Evolutionary conservation across 345 rosid genomes (phyloP).

Genomic region (Moringa oleifera): DNA sequence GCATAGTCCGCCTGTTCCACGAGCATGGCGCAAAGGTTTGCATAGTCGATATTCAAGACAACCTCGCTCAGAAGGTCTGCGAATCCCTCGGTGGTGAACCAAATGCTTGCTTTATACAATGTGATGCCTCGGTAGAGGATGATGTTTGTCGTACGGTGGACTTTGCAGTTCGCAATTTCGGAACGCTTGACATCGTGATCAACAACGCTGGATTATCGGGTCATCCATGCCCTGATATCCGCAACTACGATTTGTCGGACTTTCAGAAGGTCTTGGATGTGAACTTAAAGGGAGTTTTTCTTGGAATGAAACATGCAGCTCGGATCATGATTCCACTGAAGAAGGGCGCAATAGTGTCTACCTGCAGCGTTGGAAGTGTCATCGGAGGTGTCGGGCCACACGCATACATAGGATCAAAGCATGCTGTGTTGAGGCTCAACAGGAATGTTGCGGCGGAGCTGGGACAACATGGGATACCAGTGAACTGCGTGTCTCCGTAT

Average conservation of each 20-base stretch:
- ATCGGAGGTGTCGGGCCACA: constrained; percentile 73
- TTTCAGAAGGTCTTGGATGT: constrained; percentile 58
- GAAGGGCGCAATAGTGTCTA: constrained; percentile 65
- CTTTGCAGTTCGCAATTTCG: constrained; percentile 41
- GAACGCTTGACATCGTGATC: constrained; percentile 69
- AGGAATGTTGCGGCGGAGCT: constrained; percentile 66
- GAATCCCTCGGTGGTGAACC: constrained; percentile 79
- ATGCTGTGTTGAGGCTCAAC: constrained; percentile 48
- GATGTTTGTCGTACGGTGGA: constrained; percentile 63
- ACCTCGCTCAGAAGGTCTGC: constrained; percentile 49
- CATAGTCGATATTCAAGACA: constrained; percentile 62
- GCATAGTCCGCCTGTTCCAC: constrained; percentile 61
- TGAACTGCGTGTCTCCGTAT: constrained; percentile 79
- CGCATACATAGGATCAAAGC: constrained; percentile 58
- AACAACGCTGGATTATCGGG: constrained; percentile 83
- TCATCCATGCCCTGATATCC: constrained; percentile 50
- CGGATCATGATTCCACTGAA: constrained; percentile 71
- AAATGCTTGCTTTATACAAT: constrained; percentile 51
- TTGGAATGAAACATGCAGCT: constrained; percentile 70
- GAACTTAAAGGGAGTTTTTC: constrained; percentile 73
- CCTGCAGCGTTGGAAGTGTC: constrained; percentile 64
- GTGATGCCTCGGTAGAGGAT: constrained; percentile 72
- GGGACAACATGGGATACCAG: constrained; percentile 52
- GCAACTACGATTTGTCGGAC: constrained; percentile 57
- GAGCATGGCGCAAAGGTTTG: constrained; percentile 73